These are phyloP conservation scores for Lactuca saligna DNA, from an alignment of 129 eudicot species.

Conservation along the genomic window DNA sequence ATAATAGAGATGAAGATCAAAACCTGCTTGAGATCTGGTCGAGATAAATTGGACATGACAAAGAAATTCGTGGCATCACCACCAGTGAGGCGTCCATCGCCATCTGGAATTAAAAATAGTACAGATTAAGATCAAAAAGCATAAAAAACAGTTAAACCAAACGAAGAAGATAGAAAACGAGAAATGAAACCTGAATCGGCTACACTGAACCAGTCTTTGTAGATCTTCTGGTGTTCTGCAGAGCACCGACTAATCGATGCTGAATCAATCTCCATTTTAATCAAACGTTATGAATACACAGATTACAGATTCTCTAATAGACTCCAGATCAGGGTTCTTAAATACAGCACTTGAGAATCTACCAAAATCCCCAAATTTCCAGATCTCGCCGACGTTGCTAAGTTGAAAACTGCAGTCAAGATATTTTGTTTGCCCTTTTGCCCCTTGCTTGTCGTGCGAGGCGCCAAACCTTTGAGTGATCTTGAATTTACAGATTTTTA, in stretches of 20 bases:
- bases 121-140: slow-evolving; percentile 1
- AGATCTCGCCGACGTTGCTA: slow-evolving; percentile 27
- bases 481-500: background rate
- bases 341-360: background rate
- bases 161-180: background rate
- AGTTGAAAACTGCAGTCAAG: slow-evolving; percentile 24
- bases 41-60: slow-evolving; percentile 66
- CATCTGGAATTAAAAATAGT: slow-evolving; percentile 43
- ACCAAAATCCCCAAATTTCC: slow-evolving; percentile 27
- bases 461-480: slow-evolving; percentile 38
- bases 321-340: background rate
- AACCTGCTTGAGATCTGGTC: slow-evolving; percentile 90
- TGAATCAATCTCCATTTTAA: slow-evolving; percentile 76
- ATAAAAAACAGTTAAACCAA: background rate
- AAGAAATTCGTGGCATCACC: slow-evolving; percentile 84
- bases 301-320: background rate
- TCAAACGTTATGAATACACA: background rate
- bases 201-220: slow-evolving; percentile 74
- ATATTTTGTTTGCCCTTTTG: slow-evolving; percentile 13
- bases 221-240: slow-evolving; percentile 70
- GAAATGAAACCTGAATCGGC: slow-evolving; percentile 72
- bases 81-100: slow-evolving; percentile 90
- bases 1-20: background rate
- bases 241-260: slow-evolving; percentile 82
- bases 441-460: slow-evolving; percentile 20